Conservation (phyloP, 2,329 filamentous ascomycete genomes). For the Sporothrix euskadiensis region DNA sequence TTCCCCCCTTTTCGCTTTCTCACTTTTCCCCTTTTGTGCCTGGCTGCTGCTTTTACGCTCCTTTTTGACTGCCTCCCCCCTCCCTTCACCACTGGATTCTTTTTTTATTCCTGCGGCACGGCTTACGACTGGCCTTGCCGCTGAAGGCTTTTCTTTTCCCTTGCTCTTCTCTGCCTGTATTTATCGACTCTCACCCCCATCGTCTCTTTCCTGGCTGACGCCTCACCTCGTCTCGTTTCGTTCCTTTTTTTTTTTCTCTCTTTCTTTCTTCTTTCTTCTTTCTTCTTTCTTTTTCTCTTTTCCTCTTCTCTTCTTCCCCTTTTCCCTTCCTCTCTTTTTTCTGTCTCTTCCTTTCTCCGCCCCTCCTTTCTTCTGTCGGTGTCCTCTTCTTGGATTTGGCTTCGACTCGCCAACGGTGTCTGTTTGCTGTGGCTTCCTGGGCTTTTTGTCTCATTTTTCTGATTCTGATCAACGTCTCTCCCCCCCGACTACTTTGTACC, state of each 20-base stretch:
- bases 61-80: background rate
- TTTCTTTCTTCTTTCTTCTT: background rate
- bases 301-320: background rate
- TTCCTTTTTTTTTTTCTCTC: background rate
- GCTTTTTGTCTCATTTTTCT: background rate
- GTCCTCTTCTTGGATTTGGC: background rate
- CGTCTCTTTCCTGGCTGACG: constrained; percentile 3
- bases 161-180: background rate
- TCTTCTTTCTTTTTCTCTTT: background rate
- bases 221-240: background rate
- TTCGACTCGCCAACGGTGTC: background rate
- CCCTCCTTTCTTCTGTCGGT: background rate
- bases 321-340: background rate
- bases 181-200: background rate
- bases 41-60: background rate
- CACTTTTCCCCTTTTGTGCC: background rate
- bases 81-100: background rate
- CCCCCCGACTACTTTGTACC: background rate
- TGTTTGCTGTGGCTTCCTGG: constrained; percentile 3
- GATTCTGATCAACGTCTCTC: background rate
- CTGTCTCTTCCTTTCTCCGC: background rate
- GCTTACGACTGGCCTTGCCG: constrained; percentile 16
- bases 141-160: constrained; percentile 4
- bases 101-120: constrained; percentile 1
- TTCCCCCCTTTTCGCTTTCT: background rate